Conservation (phyloP, 257 asterid species). For the Ilex aquifolium region DNA sequence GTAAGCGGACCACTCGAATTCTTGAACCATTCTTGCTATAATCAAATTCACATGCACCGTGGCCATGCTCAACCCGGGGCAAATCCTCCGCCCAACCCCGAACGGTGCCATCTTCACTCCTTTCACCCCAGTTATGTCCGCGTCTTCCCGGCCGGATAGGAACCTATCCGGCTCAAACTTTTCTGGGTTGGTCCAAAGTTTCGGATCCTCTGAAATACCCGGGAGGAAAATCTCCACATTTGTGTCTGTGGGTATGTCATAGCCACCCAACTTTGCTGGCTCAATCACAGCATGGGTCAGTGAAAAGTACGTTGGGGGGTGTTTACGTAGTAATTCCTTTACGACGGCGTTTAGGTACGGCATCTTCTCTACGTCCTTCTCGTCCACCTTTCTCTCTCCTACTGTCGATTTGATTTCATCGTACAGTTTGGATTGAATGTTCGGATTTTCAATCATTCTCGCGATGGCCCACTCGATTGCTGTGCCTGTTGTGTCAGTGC, state of each 20-base stretch:
- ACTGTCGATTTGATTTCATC: conserved; percentile 53
- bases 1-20: conserved; percentile 72
- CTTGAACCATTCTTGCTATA: conserved; percentile 89
- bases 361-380: conserved; percentile 67
- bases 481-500: conserved; percentile 91
- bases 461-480: conserved; percentile 89
- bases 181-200: conserved; percentile 60
- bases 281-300: conserved; percentile 69
- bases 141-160: conserved; percentile 52
- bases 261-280: conserved; percentile 67
- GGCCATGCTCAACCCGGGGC: conserved; percentile 89
- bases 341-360: conserved; percentile 76
- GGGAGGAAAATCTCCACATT: conserved; percentile 61
- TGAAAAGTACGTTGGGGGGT: conserved; percentile 77
- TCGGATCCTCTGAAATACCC: conserved; percentile 72
- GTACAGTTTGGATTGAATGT: conserved; percentile 44
- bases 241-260: conserved; percentile 60
- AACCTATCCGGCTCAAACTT: conserved; percentile 87
- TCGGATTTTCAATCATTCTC: conserved; percentile 62
- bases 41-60: conserved; percentile 63
- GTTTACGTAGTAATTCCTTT: conserved; percentile 72
- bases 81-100: conserved; percentile 83
- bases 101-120: conserved; percentile 85
- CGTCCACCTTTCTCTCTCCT: conserved; percentile 56
- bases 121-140: conserved; percentile 72